A percentile compares a stretch with the other conserved stretches of the same genome.
Evolutionary conservation across 345 rosid genomes (phyloP).

Genomic region (Dipteronia sinensis): DNA sequence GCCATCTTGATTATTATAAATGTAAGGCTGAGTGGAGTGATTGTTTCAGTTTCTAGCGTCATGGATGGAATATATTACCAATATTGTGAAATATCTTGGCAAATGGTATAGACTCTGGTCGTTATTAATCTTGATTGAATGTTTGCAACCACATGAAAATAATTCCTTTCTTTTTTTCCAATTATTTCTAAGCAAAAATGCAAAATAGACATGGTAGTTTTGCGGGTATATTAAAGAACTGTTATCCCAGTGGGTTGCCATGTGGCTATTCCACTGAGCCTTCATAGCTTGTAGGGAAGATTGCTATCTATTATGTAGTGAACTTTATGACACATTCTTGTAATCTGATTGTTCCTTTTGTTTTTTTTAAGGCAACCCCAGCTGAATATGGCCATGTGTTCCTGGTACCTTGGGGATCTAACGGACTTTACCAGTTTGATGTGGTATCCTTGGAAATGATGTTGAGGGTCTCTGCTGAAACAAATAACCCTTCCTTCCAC

Average conservation of each 20-base stretch:
- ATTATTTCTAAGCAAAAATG: background rate
- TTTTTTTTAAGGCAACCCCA: slow-evolving; percentile 35
- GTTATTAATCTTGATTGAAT: background rate
- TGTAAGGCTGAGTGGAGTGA: slow-evolving; percentile 25
- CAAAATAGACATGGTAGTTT: no score
- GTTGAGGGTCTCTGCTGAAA: slow-evolving; percentile 35
- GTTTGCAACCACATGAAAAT: background rate
- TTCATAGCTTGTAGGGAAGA: slow-evolving; percentile 4
- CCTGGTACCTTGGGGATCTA: slow-evolving; percentile 31
- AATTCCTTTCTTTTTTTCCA: background rate
- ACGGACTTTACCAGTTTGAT: slow-evolving; percentile 26
- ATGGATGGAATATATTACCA: slow-evolving; percentile 9
- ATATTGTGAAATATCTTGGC: slow-evolving; percentile 1
- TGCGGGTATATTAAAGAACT: background rate
- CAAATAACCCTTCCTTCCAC: slow-evolving; percentile 28
- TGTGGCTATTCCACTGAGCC: background rate
- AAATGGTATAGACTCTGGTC: background rate
- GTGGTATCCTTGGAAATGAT: slow-evolving; percentile 31
- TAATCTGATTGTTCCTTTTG: slow-evolving; percentile 9
- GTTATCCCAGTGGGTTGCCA: background rate
- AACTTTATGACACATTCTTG: background rate
- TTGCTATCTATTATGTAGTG: background rate
- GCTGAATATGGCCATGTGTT: slow-evolving; percentile 44
- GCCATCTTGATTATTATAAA: slow-evolving; percentile 30
- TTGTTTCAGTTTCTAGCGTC: slow-evolving; percentile 1